Conservation (phyloP, 2,329 filamentous ascomycete species). For the Neurospora sp. region DNA sequence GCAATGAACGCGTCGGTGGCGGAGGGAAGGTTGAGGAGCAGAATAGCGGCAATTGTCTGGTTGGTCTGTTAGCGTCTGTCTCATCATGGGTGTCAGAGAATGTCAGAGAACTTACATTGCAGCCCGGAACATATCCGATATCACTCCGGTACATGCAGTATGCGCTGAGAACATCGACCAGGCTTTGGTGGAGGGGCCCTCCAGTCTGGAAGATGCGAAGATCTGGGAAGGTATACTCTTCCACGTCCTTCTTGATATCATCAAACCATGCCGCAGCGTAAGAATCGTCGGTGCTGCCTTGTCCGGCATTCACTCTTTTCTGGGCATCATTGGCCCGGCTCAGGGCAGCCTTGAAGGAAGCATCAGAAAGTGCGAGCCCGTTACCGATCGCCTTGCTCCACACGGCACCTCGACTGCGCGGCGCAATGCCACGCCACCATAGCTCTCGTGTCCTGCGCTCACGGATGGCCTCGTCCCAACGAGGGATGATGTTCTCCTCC, state of each 20-base stretch:
- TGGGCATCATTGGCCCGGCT: conserved; percentile 55
- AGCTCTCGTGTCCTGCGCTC: conserved; percentile 63
- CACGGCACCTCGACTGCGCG: conserved; percentile 56
- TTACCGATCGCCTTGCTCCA: conserved; percentile 68
- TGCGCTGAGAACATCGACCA: conserved; percentile 65
- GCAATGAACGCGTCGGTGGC: conserved; percentile 57
- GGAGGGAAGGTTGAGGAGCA: conserved; percentile 60
- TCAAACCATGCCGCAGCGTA: conserved; percentile 51
- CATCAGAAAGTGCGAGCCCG: conserved; percentile 54
- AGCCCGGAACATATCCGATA: conserved; percentile 66
- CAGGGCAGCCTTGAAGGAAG: conserved; percentile 62
- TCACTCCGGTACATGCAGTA: conserved; percentile 77
- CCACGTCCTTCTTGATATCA: conserved; percentile 53
- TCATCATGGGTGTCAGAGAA: conserved; percentile 8
- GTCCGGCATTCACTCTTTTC: conserved; percentile 40
- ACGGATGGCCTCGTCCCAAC: conserved; percentile 62
- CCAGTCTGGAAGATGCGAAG: conserved; percentile 60
- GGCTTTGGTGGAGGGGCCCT: conserved; percentile 55
- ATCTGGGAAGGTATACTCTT: conserved; percentile 56
- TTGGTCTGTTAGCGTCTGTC: conserved; percentile 13
- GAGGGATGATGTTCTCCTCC: conserved; percentile 67
- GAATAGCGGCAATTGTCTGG: conserved; percentile 60
- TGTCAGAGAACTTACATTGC: conserved; percentile 49
- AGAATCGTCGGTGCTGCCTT: conserved; percentile 42
- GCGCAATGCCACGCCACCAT: conserved; percentile 73